These are phyloP conservation scores for Ceratobasidium sp. DNA, from an alignment of 1,284 basidiomycete genomes.

Conservation along the genomic window DNA sequence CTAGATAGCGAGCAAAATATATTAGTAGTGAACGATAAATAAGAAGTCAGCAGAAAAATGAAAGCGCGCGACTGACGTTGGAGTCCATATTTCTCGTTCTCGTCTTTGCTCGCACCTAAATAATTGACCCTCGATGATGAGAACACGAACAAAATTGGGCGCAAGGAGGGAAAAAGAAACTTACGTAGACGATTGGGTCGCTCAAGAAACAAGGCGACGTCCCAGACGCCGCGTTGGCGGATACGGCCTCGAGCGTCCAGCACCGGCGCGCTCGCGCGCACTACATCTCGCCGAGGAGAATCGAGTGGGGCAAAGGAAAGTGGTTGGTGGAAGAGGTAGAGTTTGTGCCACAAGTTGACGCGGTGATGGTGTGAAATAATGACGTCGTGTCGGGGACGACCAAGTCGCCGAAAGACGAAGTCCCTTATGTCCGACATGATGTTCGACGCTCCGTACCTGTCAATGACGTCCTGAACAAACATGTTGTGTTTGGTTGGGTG, in stretches of 20 bases:
- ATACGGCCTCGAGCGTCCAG: constrained; percentile 45
- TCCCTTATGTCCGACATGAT: background rate
- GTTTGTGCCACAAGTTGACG: constrained; percentile 18
- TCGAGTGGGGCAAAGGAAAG: constrained; percentile 31
- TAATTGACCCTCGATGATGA: constrained; percentile 53
- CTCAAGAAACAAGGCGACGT: constrained; percentile 20
- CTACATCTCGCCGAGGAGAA: constrained; percentile 16
- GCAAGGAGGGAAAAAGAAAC: too few species aligned
- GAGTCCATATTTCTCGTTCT: constrained; percentile 9
- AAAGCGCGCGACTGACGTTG: background rate
- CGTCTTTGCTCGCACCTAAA: background rate
- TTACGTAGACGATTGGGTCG: too few species aligned
- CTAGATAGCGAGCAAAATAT: constrained; percentile 1
- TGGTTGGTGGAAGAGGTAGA: constrained; percentile 17
- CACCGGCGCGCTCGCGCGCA: background rate
- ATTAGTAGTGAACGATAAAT: background rate
- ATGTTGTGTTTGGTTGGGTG: constrained; percentile 6
- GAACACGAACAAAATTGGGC: constrained; percentile 48
- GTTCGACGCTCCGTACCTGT: background rate
- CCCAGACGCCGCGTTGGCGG: constrained; percentile 52
- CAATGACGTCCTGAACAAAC: background rate
- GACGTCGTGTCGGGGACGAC: background rate
- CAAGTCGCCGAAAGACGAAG: background rate
- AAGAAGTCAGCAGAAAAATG: background rate
- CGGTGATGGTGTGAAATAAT: background rate